Base-by-base conservation (phyloP, 768 basidiomycete genomes). In the Phylloporus rhodoxanthus region DNA sequence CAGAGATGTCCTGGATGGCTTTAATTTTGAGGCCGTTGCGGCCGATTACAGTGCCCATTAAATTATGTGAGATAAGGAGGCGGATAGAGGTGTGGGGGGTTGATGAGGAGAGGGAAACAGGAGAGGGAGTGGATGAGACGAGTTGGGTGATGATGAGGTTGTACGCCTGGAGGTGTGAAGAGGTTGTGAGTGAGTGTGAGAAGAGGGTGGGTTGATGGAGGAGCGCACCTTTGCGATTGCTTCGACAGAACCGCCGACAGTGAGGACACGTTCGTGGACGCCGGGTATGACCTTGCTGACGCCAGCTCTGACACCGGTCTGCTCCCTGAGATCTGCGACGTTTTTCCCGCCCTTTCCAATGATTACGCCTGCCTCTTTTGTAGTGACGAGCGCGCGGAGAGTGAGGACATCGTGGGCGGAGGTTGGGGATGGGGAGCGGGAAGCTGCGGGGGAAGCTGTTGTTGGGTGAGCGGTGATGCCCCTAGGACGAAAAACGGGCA, bases 11-110 rank as follows among this genome's bases (percentile, higher is more conserved):
- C 68, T 99, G 96, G 67, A 99, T 98, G 63, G 92, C 89, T 74
- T 98, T 97, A 71, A 99, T 98, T 81, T 96, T 97, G 68, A 91
- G 82, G 59, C 96, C 96, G 47, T 74, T 87, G 57, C 94, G 87
- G 59, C 96, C 96, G 61, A 98, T 97, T 74, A 99, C 88, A 53
- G 91, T 93, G 46, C 96, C 96, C 96, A 99, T 99, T 58, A 99
- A 79, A 72, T 97, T 95, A 75, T 99, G 96, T 39, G 93, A 95
- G 75, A 99, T 93, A 63, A 99, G 79, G 58, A 99, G 91, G 53
- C 93, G 91, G 70, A 99, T 86, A 54, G 93, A 90, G 51, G 93
- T 93, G 70, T 87, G 84, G 43, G 68, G 55, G 57, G 72, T 58
- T 50, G 79, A 75, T 45, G 87, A 75, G n/a, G 84, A 80, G 19